Evolutionary conservation across 2,329 filamentous ascomycete species (phyloP), one percentile per base, ranked within the genome.

Genomic region (Botrytis medusae): DNA sequence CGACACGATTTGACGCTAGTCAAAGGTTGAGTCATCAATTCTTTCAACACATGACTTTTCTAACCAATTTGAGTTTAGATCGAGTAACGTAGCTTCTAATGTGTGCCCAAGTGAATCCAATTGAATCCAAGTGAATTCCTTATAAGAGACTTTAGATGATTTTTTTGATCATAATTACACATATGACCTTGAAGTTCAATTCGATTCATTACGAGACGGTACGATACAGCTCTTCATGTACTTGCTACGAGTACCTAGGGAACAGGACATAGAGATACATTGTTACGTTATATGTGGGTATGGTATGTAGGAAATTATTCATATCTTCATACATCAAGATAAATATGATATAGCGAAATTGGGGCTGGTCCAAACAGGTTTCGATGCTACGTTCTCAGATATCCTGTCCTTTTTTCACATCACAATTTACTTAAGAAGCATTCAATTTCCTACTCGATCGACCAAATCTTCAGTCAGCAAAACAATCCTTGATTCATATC

Each of bases 1-100:
- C 44, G 40, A 69, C 32, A 40, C n/a, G 42, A 51, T 69, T 57
- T 37, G 12, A 22, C 63, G 25, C 71, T 72, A 72, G 37, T 37
- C 29, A 18, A 20, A 37, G 32, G 59, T 46, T 72, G 71, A 59
- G 37, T 57, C 46, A 68, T 60, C 46, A 37, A 32, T 71, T 51
- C 61, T 29, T 20, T 18, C 16, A 64, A 20, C 69, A 71, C 69
- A 64, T 71, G 69, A 40, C 2, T 4, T 4, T 0, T 18, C 32
- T 42, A 71, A 42, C 69, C 29, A 6, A 42, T 32, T 69, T 42
- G 8, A 29, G 65, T 16, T 42, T 69, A 69, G 65, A 14, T 42
- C 5, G 25, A 25, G 18, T 10, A 57, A 9, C 18, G 12, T 69
- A 25, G n/a, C 37, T 69, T n/a, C 12, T 16, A 10, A 42, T 48